Base-by-base conservation (phyloP, 2,329 filamentous ascomycete genomes). In the Neofusicoccum cordaticola region DNA sequence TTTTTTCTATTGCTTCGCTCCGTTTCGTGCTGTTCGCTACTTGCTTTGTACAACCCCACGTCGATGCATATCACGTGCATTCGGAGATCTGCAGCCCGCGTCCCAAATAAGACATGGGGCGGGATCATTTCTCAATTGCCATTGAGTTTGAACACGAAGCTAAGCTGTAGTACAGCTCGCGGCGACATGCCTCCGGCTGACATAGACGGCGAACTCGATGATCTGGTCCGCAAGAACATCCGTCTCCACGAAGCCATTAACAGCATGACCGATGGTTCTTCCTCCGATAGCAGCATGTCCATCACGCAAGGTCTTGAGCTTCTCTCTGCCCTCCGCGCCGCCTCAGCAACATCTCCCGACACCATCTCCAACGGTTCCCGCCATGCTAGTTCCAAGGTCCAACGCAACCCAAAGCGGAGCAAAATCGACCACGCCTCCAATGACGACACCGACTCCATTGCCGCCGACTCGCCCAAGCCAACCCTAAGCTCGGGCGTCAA, bases 141-240 rank as follows among this genome's bases (percentile, higher is more conserved):
- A 6, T 60, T 4, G 8, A 11, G 37, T 39, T 15, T 4, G 3
- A 15, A 12, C 37, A 39, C 11, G 4, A 27, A 17, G 34, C 62
- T 68, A 51, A 69, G 42, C 35, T 15, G 11, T 13, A 7, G n/a
- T n/a, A 6, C 57, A 79, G 77, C 68, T 4, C 74, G 74, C 6
- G 74, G 73, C 31, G 74, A 77, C 17, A 67, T 70, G 37, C 71
- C 75, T 12, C 77, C 77, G 17, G 71, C 74, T 12, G 70, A 72
- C n/a, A 74, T 82, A 22, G 81, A 83, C 67, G 75, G 78, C 52
- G 77, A 79, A 35, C 75, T 83, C 3, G 80, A 82, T 67, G 73
- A 78, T 41, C 73, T 78, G 15, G 78, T 82, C 48, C 79, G 82
- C 41, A 80, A 82, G 45, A 81, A 82, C 65, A 77, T 83, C 68